Evolutionary conservation across 257 asterid species (phyloP), one percentile per base, ranked within the genome.

Genomic region (Solanum virginianum): DNA sequence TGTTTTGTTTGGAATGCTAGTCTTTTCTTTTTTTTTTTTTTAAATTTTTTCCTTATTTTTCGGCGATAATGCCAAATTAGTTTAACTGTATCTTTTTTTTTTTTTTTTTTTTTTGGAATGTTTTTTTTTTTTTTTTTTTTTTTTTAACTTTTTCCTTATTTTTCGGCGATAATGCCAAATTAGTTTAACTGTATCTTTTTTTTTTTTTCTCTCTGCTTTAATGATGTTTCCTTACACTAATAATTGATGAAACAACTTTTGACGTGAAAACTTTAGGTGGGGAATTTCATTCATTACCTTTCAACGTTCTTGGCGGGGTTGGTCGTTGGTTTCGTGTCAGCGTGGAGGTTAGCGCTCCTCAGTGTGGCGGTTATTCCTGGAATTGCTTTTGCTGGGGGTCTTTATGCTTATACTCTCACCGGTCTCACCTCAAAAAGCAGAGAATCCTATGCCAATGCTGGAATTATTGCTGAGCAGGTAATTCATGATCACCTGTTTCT

Each of bases 281-380:
- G 99, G 47, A 95, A 97, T 85, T 97, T 97, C 92, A 94, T 97
- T 71, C 99, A 97, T 87, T 97, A 97, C 89, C 98, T 95, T 14
- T 97, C 99, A 16, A 97, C 99, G 0, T 97, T 97, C 85, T 86
- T 95, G 98, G 99, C 99, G 66, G 99, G 99, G 39, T 88, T 97
- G 91, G 99, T 94, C 90, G 99, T 97, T 70, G 99, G 99, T 87
- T 97, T 97, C 81, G 98, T 97, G 86, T 92, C 99, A 36, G 98
- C 99, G 51, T 97, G 99, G 99, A 89, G 90, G 93, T 91, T 97
- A 43, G 99, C 99, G 29, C 90, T 95, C 36, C 96, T 97, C 51
- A 97, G 99, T 84, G 98, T 97, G 90, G 99, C 99, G 10, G 97
- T 97, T 80, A 97, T 97, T 86, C 99, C 99, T 0, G 99, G 98